Evolutionary conservation across 2,329 filamentous ascomycete species (phyloP), one percentile per base, ranked within the genome.

Genomic region (Cladosporium sp.): DNA sequence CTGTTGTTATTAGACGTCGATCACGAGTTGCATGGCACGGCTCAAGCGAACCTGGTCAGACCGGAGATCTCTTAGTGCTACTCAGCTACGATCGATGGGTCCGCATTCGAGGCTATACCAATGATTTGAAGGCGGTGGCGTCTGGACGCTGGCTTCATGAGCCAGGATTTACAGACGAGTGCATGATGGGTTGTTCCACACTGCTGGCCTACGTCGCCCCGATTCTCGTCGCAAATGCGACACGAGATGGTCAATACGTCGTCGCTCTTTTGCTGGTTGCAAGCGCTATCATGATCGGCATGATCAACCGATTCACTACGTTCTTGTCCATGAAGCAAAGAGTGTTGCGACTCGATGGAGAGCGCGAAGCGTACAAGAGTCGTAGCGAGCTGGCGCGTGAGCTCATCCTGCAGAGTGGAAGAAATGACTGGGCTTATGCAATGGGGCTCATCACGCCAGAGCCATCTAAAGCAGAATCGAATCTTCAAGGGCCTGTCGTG

Each of bases 51-150:
- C 69, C 69, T 1, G 70, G 66, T 0, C 64, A 66, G 4, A 19
- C 60, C 10, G 70, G 72, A 3, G 76, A 81, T 58, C 75, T 83
- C 48, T 66, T 77, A 2, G 68, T 84, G 19, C 73, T 81, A 28
- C 70, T 84, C 3, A 76, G 74, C 16, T 70, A 74, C 19, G 77
- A 77, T 40, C 71, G 76, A 0, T 74, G 73, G 59, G 72, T 84
- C 1, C 68, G 77, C 10, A 70, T 85, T 40, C 73, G 74, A 28
- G 83, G 82, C 4, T 62, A 70, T 3, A 71, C 77, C 7, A 72
- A 77, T 32, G 82, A 84, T 61, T 70, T 85, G 6, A 79, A 80
- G 53, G 80, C 81, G 31, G 73, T 84, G 38, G 84, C 81, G 1
- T 75, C 77, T 3, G 76, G 78, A 3, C 61, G 72, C 28, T 85